Evolutionary conservation across 371 early-diverging fungal species (phyloP), one percentile per base, ranked within the genome.

Genomic region (Syncephalastrum monosporum): DNA sequence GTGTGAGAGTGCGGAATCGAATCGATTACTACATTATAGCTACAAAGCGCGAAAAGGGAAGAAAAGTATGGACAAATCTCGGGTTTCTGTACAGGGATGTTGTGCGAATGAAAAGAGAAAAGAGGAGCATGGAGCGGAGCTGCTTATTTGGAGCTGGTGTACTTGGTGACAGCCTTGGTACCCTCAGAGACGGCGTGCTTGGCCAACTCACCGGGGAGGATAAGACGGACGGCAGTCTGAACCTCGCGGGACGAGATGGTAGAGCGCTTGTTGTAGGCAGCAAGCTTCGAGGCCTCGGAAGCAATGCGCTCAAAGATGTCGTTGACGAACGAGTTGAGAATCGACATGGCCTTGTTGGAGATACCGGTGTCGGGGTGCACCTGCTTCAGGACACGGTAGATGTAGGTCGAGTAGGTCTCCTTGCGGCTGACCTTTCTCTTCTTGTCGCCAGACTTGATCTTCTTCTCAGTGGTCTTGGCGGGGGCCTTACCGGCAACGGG

Each of bases 341-440:
- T 96, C 60, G 91, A 90, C 97, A 97, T 97, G 84, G 95, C 95
- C 89, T 95, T 95, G 93, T 93, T 94, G 82, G 95, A 94, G 84
- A 97, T 94, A 82, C 96, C 95, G 59, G 92, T 92, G 71, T 95
- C 94, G 69, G 94, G 94, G 86, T 93, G 93, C 59, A 92, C 92
- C 76, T 93, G 95, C 81, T 90, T 90, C 69, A 93, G 75, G 63
- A 92, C 94, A 82, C 90, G 91, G 89, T 91, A 93, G 82, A 94
- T 93, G 86, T 92, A 94, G 70, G 91, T 84, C 56, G 89, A 84
- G 88, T 90, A 94, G 65, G 92, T 91, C 75, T 95, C 92, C 69
- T 87, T 89, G 63, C 91, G 83, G 64, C 67, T 57, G 53, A 68
- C 67, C 65, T 73, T 77, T 48, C 72, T 73, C 56, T 72, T 72